A percentile compares a stretch with the other conserved stretches of the same genome.
Conservation (phyloP, 352 stramenopile species). For the Phytophthora cryptogea region DNA sequence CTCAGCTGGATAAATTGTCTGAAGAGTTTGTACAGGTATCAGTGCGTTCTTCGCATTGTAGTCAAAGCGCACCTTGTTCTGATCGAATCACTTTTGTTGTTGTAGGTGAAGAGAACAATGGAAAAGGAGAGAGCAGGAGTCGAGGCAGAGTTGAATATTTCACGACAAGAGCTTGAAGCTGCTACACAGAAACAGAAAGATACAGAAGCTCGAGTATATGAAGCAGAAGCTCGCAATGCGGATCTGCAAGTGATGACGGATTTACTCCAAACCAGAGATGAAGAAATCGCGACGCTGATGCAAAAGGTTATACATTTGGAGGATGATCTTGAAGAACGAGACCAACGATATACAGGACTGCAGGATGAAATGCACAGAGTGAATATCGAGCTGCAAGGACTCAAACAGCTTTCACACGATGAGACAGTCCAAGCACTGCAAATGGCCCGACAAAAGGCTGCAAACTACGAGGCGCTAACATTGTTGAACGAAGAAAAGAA, state of each 20-base stretch:
- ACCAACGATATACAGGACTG: constrained; percentile 28
- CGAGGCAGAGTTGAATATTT: constrained; percentile 14
- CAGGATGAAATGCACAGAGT: constrained; percentile 39
- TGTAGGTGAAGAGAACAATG: constrained; percentile 32
- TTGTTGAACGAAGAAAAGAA: constrained; percentile 66
- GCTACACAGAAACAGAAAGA: constrained; percentile 10
- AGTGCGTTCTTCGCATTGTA: not conserved
- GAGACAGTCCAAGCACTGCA: constrained; percentile 79
- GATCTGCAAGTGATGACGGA: constrained; percentile 12
- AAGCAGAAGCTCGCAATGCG: constrained; percentile 18
- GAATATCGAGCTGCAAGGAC: constrained; percentile 34
- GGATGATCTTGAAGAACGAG: constrained; percentile 29
- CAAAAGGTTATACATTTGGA: constrained; percentile 45
- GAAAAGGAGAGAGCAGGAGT: constrained; percentile 21
- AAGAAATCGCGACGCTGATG: constrained; percentile 59
- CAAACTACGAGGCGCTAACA: constrained; percentile 58
- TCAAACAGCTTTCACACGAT: constrained; percentile 64
- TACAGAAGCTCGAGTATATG: constrained; percentile 7
- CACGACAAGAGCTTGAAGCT: constrained; percentile 16
- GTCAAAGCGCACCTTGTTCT: not conserved
- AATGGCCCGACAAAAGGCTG: constrained; percentile 62
- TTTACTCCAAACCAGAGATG: constrained; percentile 37
- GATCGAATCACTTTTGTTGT: constrained; percentile 1
- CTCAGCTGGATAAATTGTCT: constrained; percentile 17
- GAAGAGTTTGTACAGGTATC: constrained; percentile 31